Base-by-base conservation (phyloP, 805 yeast genomes). In the Ogataea populi-albae region DNA sequence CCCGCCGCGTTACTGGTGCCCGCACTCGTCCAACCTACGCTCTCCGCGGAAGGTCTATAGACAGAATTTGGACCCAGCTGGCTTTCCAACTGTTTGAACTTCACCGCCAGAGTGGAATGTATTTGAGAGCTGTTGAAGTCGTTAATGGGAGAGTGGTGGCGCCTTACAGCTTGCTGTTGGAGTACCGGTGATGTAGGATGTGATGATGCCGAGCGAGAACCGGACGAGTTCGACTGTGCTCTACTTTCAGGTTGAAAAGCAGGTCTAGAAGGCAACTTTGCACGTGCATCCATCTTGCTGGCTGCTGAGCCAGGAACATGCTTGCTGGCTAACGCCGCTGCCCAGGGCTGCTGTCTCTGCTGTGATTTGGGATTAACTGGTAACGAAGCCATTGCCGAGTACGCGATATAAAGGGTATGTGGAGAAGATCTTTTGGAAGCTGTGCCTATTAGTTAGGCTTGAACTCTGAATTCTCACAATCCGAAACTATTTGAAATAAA, bases 91-190 rank as follows among this genome's bases (percentile, higher is more conserved):
- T 42, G 46, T 30, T 30, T 43, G 32, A 46, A 48, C 17, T 42
- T 48, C 6, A 39, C 16, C 6, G 38, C 23, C 31, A 48, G 36
- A 4, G 47, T 33, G 10, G 40, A 16, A 31, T 44, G 46, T 22
- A 48, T 23, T 32, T 48, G 49, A 17, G 23, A 27, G 4, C 32
- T 26, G 35, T 48, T 48, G 40, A 48, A 48, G 18, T 41, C 32
- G 39, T 48, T 48, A 25, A 48, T 40, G n/a, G 50, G 42, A n/a
- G 17, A 19, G 21, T 46, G 41, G 23, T 17, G 23, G n/a, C 23
- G 37, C 24, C 21, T 37, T 16, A 16, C 23, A 9, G 20, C 18
- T 32, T 37, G 40, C 23, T 32, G 21, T 11, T 26, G 27, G 9
- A 24, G 17, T 17, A n/a, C n/a, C 16, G 33, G 12, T 20, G 33